Base-by-base conservation (phyloP, 2,329 filamentous ascomycete species). In the Arthrobotrys entomopaga region DNA sequence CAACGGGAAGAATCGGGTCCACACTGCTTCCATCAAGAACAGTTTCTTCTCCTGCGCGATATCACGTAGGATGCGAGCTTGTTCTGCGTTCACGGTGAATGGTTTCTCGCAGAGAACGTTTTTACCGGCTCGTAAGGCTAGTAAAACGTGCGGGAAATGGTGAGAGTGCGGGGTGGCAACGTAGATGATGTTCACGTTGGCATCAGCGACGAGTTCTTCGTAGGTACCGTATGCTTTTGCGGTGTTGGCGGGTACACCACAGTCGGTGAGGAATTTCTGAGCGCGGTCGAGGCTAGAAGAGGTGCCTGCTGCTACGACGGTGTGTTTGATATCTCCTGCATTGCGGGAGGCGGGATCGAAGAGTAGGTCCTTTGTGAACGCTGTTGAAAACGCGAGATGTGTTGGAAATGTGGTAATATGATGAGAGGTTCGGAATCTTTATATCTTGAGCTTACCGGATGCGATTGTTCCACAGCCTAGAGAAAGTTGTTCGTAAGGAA, bases 61-160 rank as follows among this genome's bases (percentile, higher is more conserved):
- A 76, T 89, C 87, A 58, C 89, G 86, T 24, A 97, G 85, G 80
- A 88, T 88, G 81, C 87, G 87, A 22, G 90, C 84, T 82, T 97
- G 93, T 8, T 87, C 84, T 1, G 90, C 92, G 76, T 90, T 96
- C 76, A 94, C 91, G 0, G 92, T 96, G 79, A 97, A 89, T 0
- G 93, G 88, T 85, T 97, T 97, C 82, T 97, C 93, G 81, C 92
- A 96, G 38, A 97, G 86, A 29, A 97, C 92, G 79, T 94, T 86
- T 85, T 96, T 97, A 79, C 91, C 91, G 6, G 90, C 91, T 77
- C 91, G 87, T 43, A 97, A 85, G 49, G 89, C 90, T n/a, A 96
- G 86, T 87, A 93, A 91, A 76, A 88, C 87, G 82, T 97, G 94
- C 81, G 96, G 92, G 84, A 93, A 96, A 84, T 97, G 93, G 81